Conservation (phyloP, 192 early-diverging fungal genomes). For the Backusella tuberculispora region DNA sequence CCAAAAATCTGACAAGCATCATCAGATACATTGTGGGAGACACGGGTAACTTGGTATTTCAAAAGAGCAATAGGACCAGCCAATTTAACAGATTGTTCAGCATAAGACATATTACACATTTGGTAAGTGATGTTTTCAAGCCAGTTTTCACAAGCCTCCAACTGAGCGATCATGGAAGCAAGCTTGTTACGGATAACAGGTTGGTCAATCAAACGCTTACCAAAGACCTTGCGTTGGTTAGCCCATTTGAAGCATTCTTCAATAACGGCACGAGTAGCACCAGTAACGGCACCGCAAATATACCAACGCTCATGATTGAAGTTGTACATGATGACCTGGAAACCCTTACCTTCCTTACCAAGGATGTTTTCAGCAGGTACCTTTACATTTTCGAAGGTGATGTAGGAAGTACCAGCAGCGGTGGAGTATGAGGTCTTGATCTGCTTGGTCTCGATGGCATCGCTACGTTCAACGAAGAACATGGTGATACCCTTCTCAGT, state of each 20-base stretch:
- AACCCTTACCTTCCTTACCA: conserved; percentile 67
- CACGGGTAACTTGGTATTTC: conserved; percentile 62
- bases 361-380: conserved; percentile 75
- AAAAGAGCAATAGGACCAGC: conserved; percentile 70
- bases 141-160: conserved; percentile 59
- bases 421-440: conserved; percentile 72
- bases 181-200: conserved; percentile 74
- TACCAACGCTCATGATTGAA: conserved; percentile 77
- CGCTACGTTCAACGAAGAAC: conserved; percentile 65
- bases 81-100: conserved; percentile 61
- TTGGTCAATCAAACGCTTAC: conserved; percentile 68
- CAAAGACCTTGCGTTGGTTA: conserved; percentile 74
- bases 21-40: conserved; percentile 62
- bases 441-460: conserved; percentile 61
- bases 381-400: conserved; percentile 76
- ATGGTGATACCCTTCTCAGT: conserved; percentile 63
- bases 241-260: conserved; percentile 75
- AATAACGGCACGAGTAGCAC: conserved; percentile 48
- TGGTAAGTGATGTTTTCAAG: conserved; percentile 70
- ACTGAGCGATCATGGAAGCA: conserved; percentile 58
- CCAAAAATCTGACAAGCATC: conserved; percentile 77
- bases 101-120: conserved; percentile 70
- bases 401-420: conserved; percentile 66
- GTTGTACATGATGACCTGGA: conserved; percentile 74
- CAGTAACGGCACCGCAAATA: conserved; percentile 50